Conservation (phyloP, 345 rosid species). For the Brassica juncea region DNA sequence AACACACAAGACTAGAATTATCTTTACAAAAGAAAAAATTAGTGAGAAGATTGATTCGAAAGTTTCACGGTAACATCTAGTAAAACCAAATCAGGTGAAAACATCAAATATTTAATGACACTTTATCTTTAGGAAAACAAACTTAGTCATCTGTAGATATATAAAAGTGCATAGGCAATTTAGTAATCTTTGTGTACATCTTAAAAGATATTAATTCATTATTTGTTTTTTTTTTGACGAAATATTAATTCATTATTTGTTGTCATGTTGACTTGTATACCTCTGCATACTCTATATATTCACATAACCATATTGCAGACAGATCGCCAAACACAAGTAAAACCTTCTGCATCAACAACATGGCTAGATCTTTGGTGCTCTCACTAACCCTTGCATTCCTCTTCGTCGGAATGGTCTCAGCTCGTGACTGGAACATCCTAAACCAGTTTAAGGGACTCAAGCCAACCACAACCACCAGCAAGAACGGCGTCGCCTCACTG, state of each 20-base stretch:
- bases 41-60: background rate
- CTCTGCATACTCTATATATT: background rate
- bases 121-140: too few relatives aligned
- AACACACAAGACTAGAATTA: background rate
- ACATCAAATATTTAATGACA: too few relatives aligned
- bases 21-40: background rate
- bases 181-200: too few relatives aligned
- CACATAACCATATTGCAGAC: background rate
- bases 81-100: background rate
- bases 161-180: too few relatives aligned
- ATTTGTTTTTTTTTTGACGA: background rate
- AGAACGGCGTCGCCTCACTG: background rate
- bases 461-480: background rate
- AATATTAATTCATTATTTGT: background rate
- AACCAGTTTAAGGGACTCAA: slow-evolving; percentile 39
- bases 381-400: slow-evolving; percentile 43
- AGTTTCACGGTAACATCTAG: background rate
- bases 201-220: too few relatives aligned
- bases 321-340: background rate
- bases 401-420: slow-evolving; percentile 41
- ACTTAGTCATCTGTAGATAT: too few relatives aligned
- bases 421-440: slow-evolving; percentile 73
- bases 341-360: slow-evolving; percentile 37
- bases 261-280: background rate
- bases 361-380: slow-evolving; percentile 44